Percentiles rank a stretch among this genome's conserved stretches.
Evolutionary conservation across 306 rosid genomes (phyloP).

Genomic region (Spatholobus suberectus): DNA sequence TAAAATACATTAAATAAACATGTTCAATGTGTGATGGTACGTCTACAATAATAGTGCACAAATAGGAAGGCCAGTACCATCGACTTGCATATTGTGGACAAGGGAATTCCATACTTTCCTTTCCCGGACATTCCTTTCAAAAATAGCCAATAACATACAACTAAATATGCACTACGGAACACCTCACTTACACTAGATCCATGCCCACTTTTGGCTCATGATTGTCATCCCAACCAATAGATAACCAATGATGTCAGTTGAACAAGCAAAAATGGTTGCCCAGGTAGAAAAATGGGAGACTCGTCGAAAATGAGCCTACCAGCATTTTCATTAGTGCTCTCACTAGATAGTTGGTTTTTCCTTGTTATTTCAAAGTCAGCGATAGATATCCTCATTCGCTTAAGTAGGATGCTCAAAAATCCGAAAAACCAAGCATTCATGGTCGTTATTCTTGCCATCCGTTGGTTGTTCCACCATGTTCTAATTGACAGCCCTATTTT

Average conservation of each 20-base stretch:
- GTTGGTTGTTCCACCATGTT: slow-evolving; percentile 78
- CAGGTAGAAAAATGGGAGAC: slow-evolving; percentile 61
- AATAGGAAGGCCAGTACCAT: slow-evolving; percentile 45
- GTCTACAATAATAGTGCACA: too few species aligned
- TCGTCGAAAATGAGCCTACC: slow-evolving; percentile 56
- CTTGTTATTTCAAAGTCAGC: slow-evolving; percentile 63
- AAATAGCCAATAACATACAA: slow-evolving; percentile 58
- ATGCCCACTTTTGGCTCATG: neutral
- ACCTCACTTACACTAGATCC: slow-evolving; percentile 59
- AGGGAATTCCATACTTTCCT: slow-evolving; percentile 68
- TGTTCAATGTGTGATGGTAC: too few species aligned
- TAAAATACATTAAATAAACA: too few species aligned
- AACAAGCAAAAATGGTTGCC: slow-evolving; percentile 61
- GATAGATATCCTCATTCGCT: slow-evolving; percentile 58
- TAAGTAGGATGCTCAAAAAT: slow-evolving; percentile 45
- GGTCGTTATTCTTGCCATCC: slow-evolving; percentile 58
- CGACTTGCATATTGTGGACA: slow-evolving; percentile 52
- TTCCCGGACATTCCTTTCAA: slow-evolving; percentile 60
- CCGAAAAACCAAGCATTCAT: slow-evolving; percentile 57
- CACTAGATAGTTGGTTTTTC: slow-evolving; percentile 46
- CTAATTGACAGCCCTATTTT: slow-evolving; percentile 48
- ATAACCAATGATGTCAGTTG: slow-evolving; percentile 51
- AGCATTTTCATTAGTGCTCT: neutral
- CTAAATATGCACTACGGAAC: slow-evolving; percentile 46
- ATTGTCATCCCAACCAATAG: slow-evolving; percentile 25